Evolutionary conservation across 148 eudicot species (phyloP), one percentile per base, ranked within the genome.

Genomic region (Chenopodium album): DNA sequence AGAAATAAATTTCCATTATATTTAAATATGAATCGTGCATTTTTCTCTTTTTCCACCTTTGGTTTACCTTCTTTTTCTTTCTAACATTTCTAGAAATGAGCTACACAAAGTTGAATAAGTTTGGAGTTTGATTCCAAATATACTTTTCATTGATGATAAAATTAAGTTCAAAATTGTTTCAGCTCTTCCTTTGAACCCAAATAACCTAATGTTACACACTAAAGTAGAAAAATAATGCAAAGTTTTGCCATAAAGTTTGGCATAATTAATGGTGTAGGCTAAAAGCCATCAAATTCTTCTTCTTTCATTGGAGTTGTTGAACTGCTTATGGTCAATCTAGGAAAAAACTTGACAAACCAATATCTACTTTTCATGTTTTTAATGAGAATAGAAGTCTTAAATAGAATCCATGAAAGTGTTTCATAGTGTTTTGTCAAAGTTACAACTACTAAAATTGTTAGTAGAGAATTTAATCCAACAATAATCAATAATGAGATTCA

Each of bases 301-400:
- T 44, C 0, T 11, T 64, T 7, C 4, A 64, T 41, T 23, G 72
- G 28, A 34, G 29, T 79, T 54, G 68, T 79, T 71, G 32, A 37
- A 13, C 82, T 54, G 66, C 67, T 69, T 10, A 56, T 71, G 52
- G 65, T 22, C 6, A 29, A 56, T 54, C 54, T 14, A 75, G n/a
- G 11, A 11, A 52, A 11, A 52, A 52, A 17, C 0, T 54, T 2
- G 17, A 31, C 56, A 44, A n/a, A 46, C 17, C 71, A 22, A 73
- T 22, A 23, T 3, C 60, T 1, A 2, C 26, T 62, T 62, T n/a
- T 62, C 28, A 73, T 46, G 7, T 47, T 74, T 23, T 46, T 26
- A 76, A 31, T 76, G 78, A 31, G 78, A 75, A 75, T 50, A 52
- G 12, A 75, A 16, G 22, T 62, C n/a, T 14, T 23, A 11, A 77